Evolutionary conservation across 2,329 filamentous ascomycete species (phyloP), one percentile per base, ranked within the genome.

Genomic region (Aspergillus intermedius): DNA sequence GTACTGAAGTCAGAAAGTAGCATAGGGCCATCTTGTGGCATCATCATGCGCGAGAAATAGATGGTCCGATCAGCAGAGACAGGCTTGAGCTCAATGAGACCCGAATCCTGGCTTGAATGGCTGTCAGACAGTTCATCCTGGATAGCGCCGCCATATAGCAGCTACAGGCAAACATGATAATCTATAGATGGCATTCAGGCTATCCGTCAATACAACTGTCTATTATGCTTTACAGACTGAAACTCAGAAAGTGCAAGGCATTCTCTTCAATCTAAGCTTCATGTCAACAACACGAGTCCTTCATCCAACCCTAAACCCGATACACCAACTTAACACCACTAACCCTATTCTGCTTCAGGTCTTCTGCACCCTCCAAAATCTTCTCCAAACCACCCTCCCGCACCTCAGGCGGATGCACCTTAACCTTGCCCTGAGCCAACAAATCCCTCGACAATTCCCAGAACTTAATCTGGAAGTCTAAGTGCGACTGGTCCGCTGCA

Each of bases 291-390:
- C 9, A 28, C 7, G 5, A 30, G 7, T 7, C 4, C 9, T 30
- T 9, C 9, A 30, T 4, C 10, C 4, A 5, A 1, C 25, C 25
- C 10, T 10, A 30, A 5, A 39, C 35, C 10, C 35, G 35, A 58
- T 75, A 75, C n/a, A 76, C 72, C 50, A 76, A 48, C 61, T 76
- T 76, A 47, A 60, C 57, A 19, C 69, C 73, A 49, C 67, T 73
- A 21, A 76, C 68, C 53, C 70, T 73, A 9, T 66, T 67, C 15
- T 69, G 55, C 57, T 60, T 70, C 55, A 76, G 48, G 43, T 64
- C 53, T 44, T 74, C 59, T 48, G 75, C 28, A 1, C 73, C 73
- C 6, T 68, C 68, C 37, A 72, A 54, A n/a, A 75, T 62, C n/a
- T 66, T 69, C 45, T 70, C 57, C 41, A 77, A 56, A 7, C 74